phyloP scores from a whole-genome alignment of 2,329 filamentous ascomycete species.

The Neonectria sp. region DNA sequence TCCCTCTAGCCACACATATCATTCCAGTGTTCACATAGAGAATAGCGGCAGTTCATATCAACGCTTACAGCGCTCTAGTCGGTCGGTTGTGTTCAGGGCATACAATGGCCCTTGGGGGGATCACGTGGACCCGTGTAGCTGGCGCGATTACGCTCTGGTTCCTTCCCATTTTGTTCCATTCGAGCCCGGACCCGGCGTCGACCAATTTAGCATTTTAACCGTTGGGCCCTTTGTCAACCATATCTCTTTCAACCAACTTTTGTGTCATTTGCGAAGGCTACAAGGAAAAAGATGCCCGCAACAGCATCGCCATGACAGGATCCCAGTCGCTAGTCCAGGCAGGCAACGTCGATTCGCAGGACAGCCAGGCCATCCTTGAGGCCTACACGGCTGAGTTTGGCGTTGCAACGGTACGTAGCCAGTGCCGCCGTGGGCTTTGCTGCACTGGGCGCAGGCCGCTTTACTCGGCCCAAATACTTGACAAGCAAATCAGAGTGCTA shows the following conservation, averaged over 20 bases:
- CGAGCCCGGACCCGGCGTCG: slow-evolving; percentile 1
- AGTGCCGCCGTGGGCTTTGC: slow-evolving; percentile 31
- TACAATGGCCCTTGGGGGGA: not conserved
- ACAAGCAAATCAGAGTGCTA: slow-evolving; percentile 6
- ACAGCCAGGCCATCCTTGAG: slow-evolving; percentile 60
- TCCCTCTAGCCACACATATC: not conserved
- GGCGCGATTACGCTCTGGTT: slow-evolving; percentile 31
- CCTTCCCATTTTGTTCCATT: slow-evolving; percentile 21
- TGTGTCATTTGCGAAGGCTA: not conserved
- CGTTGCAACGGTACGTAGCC: slow-evolving; percentile 56
- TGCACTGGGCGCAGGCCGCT: slow-evolving; percentile 34
- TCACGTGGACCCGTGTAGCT: slow-evolving; percentile 51
- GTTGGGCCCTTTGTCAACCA: slow-evolving; percentile 18
- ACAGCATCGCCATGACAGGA: slow-evolving; percentile 47
- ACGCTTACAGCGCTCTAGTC: not conserved
- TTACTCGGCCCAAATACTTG: not conserved
- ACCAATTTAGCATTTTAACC: slow-evolving; percentile 38
- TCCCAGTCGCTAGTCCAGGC: slow-evolving; percentile 47
- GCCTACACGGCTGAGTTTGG: slow-evolving; percentile 57
- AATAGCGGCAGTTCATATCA: not conserved
- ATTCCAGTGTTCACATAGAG: not conserved
- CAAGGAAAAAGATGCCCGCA: slow-evolving; percentile 35
- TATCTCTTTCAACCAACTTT: slow-evolving; percentile 16
- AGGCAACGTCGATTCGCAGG: slow-evolving; percentile 58
- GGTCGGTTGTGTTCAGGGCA: not conserved